Evolutionary conservation across 352 stramenopile species (phyloP).

Genomic region (Pythium coloratum): DNA sequence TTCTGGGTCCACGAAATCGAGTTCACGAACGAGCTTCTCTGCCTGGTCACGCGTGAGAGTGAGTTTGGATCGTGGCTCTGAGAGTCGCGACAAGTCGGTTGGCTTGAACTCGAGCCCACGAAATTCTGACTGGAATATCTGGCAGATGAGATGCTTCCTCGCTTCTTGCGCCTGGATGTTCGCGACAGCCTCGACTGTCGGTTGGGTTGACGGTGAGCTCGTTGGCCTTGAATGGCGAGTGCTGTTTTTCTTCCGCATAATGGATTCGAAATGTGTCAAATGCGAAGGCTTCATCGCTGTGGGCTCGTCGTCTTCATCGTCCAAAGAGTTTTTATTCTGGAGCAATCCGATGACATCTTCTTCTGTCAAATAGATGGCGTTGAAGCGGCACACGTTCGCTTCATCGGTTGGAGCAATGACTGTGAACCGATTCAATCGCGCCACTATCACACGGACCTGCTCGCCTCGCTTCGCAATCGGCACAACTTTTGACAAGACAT

Average conservation of each 20-base stretch:
- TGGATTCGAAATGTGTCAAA: neutral
- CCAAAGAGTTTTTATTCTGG: conserved; percentile 4
- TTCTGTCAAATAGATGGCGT: conserved; percentile 58
- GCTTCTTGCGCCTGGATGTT: neutral
- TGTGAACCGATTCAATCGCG: conserved; percentile 59
- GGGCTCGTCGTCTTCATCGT: conserved; percentile 13
- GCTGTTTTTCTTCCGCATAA: neutral
- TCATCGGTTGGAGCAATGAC: conserved; percentile 40
- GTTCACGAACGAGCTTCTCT: conserved; percentile 42
- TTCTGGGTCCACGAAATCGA: conserved; percentile 46
- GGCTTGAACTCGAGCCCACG: conserved; percentile 42
- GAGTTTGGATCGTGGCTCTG: conserved; percentile 26
- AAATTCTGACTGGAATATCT: conserved; percentile 50
- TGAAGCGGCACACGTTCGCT: conserved; percentile 34
- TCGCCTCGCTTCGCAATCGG: conserved; percentile 52
- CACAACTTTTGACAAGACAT: conserved; percentile 48
- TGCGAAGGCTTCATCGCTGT: neutral
- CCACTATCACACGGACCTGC: conserved; percentile 52
- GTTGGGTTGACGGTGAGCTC: neutral
- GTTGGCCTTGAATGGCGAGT: neutral
- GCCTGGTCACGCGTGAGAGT: conserved; percentile 37
- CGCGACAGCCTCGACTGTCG: neutral
- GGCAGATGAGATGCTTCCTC: conserved; percentile 25
- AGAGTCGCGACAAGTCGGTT: conserved; percentile 34
- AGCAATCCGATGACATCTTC: conserved; percentile 44